Evolutionary conservation across 2,329 filamentous ascomycete species (phyloP).

Genomic region (Penicillium polonicum): DNA sequence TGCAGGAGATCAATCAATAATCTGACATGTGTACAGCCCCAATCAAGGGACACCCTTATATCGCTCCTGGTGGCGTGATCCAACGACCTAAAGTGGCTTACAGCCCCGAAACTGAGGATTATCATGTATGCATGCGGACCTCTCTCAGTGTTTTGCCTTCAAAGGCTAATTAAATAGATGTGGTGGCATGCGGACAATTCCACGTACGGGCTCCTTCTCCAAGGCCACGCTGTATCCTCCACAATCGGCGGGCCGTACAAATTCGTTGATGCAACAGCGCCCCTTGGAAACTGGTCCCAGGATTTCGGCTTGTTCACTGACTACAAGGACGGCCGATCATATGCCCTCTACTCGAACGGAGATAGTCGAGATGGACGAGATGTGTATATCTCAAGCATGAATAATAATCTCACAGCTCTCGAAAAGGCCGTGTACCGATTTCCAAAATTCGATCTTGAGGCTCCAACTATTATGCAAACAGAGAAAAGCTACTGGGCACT

Average conservation of each 20-base stretch:
- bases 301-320: constrained; percentile 63
- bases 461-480: constrained; percentile 60
- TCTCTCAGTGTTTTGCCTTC: neutral
- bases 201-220: constrained; percentile 56
- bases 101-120: constrained; percentile 54
- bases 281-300: constrained; percentile 63
- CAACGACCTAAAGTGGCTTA: constrained; percentile 63
- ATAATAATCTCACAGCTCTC: constrained; percentile 53
- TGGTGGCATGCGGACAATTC: constrained; percentile 63
- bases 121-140: constrained; percentile 48
- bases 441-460: constrained; percentile 61
- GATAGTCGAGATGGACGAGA: constrained; percentile 56
- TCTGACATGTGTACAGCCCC: constrained; percentile 39
- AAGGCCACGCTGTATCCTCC: constrained; percentile 56
- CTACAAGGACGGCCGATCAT: constrained; percentile 56
- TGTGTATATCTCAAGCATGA: constrained; percentile 57
- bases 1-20: neutral
- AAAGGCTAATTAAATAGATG: constrained; percentile 40
- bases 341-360: constrained; percentile 61
- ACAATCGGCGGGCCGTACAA: constrained; percentile 55
- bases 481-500: constrained; percentile 60
- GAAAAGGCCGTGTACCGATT: constrained; percentile 56
- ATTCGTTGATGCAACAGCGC: constrained; percentile 55
- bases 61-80: constrained; percentile 58
- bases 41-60: constrained; percentile 55